Percentiles rank a stretch among this genome's conserved stretches.
Conservation (phyloP, 2,329 filamentous ascomycete genomes). For the Fusarium tjaetaba region DNA sequence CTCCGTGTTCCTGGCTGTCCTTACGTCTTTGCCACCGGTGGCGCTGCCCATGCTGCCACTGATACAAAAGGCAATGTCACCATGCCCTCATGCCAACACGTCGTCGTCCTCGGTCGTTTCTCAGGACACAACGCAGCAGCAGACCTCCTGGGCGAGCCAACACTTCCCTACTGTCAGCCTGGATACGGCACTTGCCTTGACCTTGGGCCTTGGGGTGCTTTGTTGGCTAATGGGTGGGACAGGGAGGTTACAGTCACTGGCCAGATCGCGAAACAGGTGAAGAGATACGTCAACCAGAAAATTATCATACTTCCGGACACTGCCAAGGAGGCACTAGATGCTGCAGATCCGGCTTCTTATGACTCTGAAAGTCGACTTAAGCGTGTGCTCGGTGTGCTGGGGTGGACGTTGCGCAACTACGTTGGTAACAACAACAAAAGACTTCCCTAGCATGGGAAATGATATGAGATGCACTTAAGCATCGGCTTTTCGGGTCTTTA, state of each 20-base stretch:
- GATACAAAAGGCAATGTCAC: conserved; percentile 43
- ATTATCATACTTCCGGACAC: conserved; percentile 1
- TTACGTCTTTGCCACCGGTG: conserved; percentile 43
- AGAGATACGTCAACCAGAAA: conserved; percentile 47
- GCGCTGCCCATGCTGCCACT: conserved; percentile 43
- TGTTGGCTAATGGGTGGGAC: conserved; percentile 47
- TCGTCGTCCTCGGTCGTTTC: conserved; percentile 47
- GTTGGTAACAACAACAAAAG: not conserved
- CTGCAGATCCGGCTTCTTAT: not conserved
- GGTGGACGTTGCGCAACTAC: not conserved
- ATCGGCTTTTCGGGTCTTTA: not conserved
- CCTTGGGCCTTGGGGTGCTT: conserved; percentile 46
- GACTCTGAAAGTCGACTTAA: not conserved
- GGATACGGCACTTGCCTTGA: conserved; percentile 50
- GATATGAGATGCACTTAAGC: not conserved
- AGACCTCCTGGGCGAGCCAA: conserved; percentile 44
- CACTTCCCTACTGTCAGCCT: conserved; percentile 44
- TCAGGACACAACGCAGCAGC: conserved; percentile 49
- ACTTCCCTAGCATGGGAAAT: not conserved
- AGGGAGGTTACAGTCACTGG: conserved; percentile 44
- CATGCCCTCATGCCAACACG: conserved; percentile 54
- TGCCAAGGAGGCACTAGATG: not conserved
- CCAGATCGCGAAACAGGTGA: conserved; percentile 46
- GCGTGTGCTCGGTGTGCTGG: not conserved
- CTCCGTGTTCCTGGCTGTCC: not conserved